Percentiles rank a stretch among this genome's conserved stretches.
phyloP scores from a whole-genome alignment of 352 stramenopile genomes.

The Hyphochytrium catenoides region DNA sequence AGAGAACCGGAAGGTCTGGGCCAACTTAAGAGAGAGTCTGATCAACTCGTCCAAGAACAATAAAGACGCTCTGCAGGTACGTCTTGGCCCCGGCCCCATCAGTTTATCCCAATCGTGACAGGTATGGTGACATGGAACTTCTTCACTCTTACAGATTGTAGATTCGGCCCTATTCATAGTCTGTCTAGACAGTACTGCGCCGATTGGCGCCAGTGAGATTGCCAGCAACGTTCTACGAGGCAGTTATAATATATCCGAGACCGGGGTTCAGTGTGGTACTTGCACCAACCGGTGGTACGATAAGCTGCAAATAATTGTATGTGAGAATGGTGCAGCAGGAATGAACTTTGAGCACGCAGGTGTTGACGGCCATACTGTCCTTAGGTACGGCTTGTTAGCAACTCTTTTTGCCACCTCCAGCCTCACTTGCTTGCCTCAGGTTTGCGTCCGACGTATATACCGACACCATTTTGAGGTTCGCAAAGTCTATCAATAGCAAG shows the following conservation, averaged over 20 bases:
- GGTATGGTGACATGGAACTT: too few species aligned
- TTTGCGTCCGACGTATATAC: constrained; percentile 70
- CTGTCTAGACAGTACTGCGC: constrained; percentile 73
- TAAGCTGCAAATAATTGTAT: constrained; percentile 88
- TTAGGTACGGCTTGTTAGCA: too few species aligned
- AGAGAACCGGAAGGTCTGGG: constrained; percentile 68
- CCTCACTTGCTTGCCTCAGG: too few species aligned
- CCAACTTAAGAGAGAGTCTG: constrained; percentile 41
- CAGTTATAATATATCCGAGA: constrained; percentile 51
- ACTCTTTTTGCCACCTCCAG: too few species aligned
- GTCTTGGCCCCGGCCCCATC: too few species aligned
- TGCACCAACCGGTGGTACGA: constrained; percentile 95
- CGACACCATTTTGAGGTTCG: constrained; percentile 64
- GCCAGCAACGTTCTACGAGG: constrained; percentile 67
- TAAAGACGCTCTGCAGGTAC: too few species aligned
- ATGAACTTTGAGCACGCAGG: constrained; percentile 95
- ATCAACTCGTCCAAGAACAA: too few species aligned
- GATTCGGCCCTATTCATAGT: constrained; percentile 80
- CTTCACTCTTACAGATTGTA: too few species aligned
- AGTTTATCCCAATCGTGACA: too few species aligned
- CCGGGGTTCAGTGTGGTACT: constrained; percentile 46
- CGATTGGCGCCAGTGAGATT: constrained; percentile 38
- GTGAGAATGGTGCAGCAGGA: constrained; percentile 70
- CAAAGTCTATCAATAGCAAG: constrained; percentile 67
- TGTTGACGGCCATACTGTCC: constrained; percentile 87